Evolutionary conservation across 2,329 filamentous ascomycete genomes (phyloP).

Genomic region (Neonectria punicea): DNA sequence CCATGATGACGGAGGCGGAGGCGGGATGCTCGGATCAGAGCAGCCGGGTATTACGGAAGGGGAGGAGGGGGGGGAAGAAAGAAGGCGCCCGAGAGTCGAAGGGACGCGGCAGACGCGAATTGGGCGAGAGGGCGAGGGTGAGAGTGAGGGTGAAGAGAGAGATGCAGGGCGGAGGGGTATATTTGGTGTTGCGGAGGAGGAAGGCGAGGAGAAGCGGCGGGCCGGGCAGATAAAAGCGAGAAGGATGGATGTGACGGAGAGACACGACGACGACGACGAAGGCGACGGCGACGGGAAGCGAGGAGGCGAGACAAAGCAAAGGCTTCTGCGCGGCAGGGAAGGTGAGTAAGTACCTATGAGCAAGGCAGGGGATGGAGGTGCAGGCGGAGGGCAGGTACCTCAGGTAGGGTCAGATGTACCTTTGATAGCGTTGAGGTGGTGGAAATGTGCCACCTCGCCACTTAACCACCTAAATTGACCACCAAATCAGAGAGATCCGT

Average conservation of each 20-base stretch:
- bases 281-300: not conserved
- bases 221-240: constrained; percentile 14
- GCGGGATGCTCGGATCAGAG: constrained; percentile 27
- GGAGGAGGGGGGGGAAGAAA: constrained; percentile 16
- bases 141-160: not conserved
- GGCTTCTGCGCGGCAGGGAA: constrained; percentile 16
- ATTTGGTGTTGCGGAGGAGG: constrained; percentile 19
- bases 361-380: not conserved
- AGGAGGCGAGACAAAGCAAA: constrained; percentile 16
- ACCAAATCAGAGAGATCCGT: not conserved
- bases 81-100: constrained; percentile 7
- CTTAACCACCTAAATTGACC: not conserved
- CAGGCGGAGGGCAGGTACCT: not conserved
- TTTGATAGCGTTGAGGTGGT: constrained; percentile 1
- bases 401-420: constrained; percentile 1
- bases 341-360: not conserved
- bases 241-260: not conserved
- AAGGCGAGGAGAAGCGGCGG: not conserved
- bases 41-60: constrained; percentile 21
- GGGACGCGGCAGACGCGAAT: constrained; percentile 13
- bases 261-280: not conserved
- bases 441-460: not conserved
- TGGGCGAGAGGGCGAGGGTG: constrained; percentile 3
- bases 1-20: constrained; percentile 36
- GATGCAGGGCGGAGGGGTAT: constrained; percentile 10